Conservation (phyloP, 2,329 filamentous ascomycete species). For the Clonostachys rhizophaga region DNA sequence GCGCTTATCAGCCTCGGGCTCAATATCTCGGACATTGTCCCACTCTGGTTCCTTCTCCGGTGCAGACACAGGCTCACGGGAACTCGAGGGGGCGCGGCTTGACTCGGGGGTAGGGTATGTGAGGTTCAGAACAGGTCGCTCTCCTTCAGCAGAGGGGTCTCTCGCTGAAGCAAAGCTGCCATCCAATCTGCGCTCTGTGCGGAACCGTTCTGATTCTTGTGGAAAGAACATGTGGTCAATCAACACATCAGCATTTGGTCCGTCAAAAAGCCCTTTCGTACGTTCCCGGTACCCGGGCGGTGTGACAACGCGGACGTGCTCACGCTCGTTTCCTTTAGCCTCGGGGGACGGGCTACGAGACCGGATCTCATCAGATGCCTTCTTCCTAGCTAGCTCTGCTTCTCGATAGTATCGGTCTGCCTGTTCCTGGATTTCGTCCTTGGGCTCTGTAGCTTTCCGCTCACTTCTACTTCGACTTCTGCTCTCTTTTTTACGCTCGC, state of each 20-base stretch:
- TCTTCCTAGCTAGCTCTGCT: conserved; percentile 45
- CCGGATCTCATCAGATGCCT: conserved; percentile 47
- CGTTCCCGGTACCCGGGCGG: conserved; percentile 35
- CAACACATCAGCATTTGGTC: conserved; percentile 58
- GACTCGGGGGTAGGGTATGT: conserved; percentile 53
- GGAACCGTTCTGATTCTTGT: conserved; percentile 36
- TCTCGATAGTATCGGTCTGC: conserved; percentile 56
- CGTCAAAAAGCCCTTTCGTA: conserved; percentile 47
- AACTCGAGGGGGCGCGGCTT: conserved; percentile 38
- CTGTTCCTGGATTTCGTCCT: conserved; percentile 48
- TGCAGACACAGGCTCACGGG: conserved; percentile 9
- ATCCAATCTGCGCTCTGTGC: conserved; percentile 39
- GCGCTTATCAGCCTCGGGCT: conserved; percentile 1
- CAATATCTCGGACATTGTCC: background rate
- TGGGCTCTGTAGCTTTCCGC: conserved; percentile 9
- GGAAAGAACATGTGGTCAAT: conserved; percentile 57
- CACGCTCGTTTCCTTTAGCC: conserved; percentile 20
- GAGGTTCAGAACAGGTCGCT: conserved; percentile 55
- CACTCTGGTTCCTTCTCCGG: conserved; percentile 8
- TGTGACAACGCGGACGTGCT: conserved; percentile 43
- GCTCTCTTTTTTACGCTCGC: conserved; percentile 10
- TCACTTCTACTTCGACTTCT: background rate
- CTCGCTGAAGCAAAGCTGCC: background rate
- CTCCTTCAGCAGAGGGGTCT: conserved; percentile 28
- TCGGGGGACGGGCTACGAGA: conserved; percentile 47